These are phyloP conservation scores for Lithospermum erythrorhizon DNA, from an alignment of 257 asterid genomes.

Conservation along the genomic window DNA sequence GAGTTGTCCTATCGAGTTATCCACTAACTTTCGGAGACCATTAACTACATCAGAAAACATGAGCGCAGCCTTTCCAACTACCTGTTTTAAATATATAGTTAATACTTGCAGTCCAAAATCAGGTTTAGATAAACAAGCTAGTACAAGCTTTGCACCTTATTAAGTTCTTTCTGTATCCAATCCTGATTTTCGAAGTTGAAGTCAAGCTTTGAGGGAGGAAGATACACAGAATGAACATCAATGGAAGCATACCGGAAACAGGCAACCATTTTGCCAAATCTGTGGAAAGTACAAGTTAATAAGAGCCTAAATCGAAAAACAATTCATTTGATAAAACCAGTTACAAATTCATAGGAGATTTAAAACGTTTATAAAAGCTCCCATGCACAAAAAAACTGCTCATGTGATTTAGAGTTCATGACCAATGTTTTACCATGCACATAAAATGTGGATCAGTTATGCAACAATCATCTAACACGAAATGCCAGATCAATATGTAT, in stretches of 20 bases:
- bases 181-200: constrained; percentile 74
- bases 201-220: constrained; percentile 83
- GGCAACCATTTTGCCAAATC: constrained; percentile 95
- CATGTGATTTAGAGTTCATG: background rate
- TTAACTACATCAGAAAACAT: constrained; percentile 73
- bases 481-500: no score
- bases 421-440: background rate
- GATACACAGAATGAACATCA: constrained; percentile 83
- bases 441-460: background rate
- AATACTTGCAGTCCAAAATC: constrained; percentile 11
- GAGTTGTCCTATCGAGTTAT: constrained; percentile 23
- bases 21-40: constrained; percentile 44
- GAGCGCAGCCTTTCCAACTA: constrained; percentile 63
- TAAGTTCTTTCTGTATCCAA: constrained; percentile 69
- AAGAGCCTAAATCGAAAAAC: background rate
- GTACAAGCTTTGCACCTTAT: constrained; percentile 42
- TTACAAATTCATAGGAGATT: background rate
- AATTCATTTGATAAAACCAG: constrained; percentile 5
- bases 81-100: constrained; percentile 33
- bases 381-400: background rate
- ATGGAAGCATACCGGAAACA: constrained; percentile 98
- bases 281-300: constrained; percentile 21
- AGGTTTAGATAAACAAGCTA: constrained; percentile 9
- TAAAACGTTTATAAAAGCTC: no score
- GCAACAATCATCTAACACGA: no score